Evolutionary conservation across 768 basidiomycete species (phyloP).

Genomic region (Lyophyllum decastes): DNA sequence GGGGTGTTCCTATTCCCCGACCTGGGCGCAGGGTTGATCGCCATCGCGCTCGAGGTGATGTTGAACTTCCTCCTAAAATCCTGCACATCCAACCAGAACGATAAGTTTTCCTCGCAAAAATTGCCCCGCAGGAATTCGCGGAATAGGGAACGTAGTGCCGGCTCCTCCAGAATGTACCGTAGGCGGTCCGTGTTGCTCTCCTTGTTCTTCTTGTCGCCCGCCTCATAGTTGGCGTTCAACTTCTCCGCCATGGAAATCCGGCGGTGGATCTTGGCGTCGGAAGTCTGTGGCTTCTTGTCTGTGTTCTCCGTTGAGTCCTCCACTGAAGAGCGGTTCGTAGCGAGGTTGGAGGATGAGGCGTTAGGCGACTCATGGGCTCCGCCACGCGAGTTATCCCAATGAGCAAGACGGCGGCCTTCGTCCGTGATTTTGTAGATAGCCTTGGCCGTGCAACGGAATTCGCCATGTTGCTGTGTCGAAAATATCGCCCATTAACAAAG

Average conservation of each 20-base stretch:
- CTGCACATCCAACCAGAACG: slow-evolving; percentile 96
- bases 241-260: slow-evolving; percentile 79
- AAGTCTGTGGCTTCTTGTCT: slow-evolving; percentile 33
- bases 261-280: slow-evolving; percentile 70
- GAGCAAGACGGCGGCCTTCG: slow-evolving; percentile 82
- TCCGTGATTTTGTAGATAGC: slow-evolving; percentile 95
- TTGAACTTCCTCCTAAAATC: slow-evolving; percentile 97
- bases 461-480: slow-evolving; percentile 75
- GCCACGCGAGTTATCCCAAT: slow-evolving; percentile 65
- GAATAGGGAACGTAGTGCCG: slow-evolving; percentile 85
- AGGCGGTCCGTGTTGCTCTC: slow-evolving; percentile 93
- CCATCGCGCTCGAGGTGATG: slow-evolving; percentile 90
- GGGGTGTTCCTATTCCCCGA: slow-evolving; percentile 52
- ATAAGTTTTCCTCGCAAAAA: slow-evolving; percentile 98
- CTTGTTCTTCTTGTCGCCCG: slow-evolving; percentile 61
- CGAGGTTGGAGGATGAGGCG: slow-evolving; percentile 64
- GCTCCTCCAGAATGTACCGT: slow-evolving; percentile 90
- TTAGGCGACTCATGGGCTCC: slow-evolving; percentile 58
- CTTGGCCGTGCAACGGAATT: slow-evolving; percentile 95
- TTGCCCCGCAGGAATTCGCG: slow-evolving; percentile 92
- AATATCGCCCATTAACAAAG: slow-evolving; percentile 13
- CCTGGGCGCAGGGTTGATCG: slow-evolving; percentile 43
- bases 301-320: slow-evolving; percentile 45
- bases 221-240: slow-evolving; percentile 56
- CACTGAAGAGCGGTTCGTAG: slow-evolving; percentile 60